Evolutionary conservation across 768 basidiomycete species (phyloP).

Genomic region (Lactarius quietus): DNA sequence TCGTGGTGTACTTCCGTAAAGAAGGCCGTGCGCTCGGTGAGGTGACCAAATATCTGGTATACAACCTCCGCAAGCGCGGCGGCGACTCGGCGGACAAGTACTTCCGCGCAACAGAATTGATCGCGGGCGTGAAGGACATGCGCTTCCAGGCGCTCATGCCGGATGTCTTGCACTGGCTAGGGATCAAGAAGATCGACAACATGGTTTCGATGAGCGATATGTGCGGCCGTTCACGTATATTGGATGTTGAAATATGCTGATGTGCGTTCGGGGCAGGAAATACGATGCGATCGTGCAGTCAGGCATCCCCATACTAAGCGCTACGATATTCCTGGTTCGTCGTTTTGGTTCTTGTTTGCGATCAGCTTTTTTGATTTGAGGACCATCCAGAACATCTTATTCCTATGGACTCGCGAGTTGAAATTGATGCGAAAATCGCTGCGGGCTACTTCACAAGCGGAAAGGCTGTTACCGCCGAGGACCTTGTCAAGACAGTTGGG

Average conservation of each 20-base stretch:
- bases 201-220: constrained; percentile 92
- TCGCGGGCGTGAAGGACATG: constrained; percentile 95
- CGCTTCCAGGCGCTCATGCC: constrained; percentile 96
- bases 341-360: too few relatives aligned
- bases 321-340: constrained; percentile 82
- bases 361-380: too few relatives aligned
- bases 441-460: constrained; percentile 88
- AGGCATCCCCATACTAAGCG: constrained; percentile 77
- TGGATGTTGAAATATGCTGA: background rate
- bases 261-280: constrained; percentile 53
- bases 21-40: constrained; percentile 93
- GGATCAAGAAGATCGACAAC: constrained; percentile 83
- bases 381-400: constrained; percentile 66
- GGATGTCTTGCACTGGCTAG: constrained; percentile 93
- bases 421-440: constrained; percentile 96
- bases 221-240: constrained; percentile 35
- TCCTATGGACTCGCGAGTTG: constrained; percentile 85
- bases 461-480: constrained; percentile 71
- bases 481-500: constrained; percentile 82
- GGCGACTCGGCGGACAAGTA: constrained; percentile 92
- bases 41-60: constrained; percentile 93
- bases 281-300: constrained; percentile 90
- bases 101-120: constrained; percentile 89
- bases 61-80: constrained; percentile 93
- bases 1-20: constrained; percentile 93